phyloP scores from a whole-genome alignment of 208 protist species.

The Leishmania braziliensis region DNA sequence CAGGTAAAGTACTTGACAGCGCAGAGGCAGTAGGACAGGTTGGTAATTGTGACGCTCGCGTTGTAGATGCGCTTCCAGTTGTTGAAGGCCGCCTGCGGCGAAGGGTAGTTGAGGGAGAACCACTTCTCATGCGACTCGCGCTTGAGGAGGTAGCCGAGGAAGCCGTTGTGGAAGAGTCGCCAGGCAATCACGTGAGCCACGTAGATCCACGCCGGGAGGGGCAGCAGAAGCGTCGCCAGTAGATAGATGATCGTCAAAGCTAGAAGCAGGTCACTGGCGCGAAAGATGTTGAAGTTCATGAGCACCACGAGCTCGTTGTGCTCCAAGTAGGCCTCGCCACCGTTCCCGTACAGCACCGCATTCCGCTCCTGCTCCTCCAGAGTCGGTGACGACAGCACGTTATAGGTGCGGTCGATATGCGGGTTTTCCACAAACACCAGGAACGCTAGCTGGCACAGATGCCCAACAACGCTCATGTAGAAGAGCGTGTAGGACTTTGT shows the following conservation, averaged over 20 bases:
- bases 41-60: conserved; percentile 66
- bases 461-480: conserved; percentile 91
- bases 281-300: conserved; percentile 79
- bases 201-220: conserved; percentile 52
- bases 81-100: conserved; percentile 75
- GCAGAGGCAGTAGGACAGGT: conserved; percentile 52
- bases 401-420: conserved; percentile 88
- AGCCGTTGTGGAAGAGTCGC: conserved; percentile 76
- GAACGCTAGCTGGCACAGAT: conserved; percentile 94
- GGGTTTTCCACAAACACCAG: conserved; percentile 93
- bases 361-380: conserved; percentile 46
- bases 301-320: conserved; percentile 74
- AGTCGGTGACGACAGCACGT: conserved; percentile 22
- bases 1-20: conserved; percentile 54
- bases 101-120: conserved; percentile 77
- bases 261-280: conserved; percentile 81
- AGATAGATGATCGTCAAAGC: conserved; percentile 70
- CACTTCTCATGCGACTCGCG: conserved; percentile 71
- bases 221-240: conserved; percentile 46
- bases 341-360: conserved; percentile 51
- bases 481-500: conserved; percentile 92
- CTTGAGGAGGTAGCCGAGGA: conserved; percentile 80
- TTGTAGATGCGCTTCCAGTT: conserved; percentile 94
- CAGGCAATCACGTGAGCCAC: conserved; percentile 78
- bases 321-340: conserved; percentile 47